phyloP scores from a whole-genome alignment of 1,284 basidiomycete species.

The Caloboletus inedulis region DNA sequence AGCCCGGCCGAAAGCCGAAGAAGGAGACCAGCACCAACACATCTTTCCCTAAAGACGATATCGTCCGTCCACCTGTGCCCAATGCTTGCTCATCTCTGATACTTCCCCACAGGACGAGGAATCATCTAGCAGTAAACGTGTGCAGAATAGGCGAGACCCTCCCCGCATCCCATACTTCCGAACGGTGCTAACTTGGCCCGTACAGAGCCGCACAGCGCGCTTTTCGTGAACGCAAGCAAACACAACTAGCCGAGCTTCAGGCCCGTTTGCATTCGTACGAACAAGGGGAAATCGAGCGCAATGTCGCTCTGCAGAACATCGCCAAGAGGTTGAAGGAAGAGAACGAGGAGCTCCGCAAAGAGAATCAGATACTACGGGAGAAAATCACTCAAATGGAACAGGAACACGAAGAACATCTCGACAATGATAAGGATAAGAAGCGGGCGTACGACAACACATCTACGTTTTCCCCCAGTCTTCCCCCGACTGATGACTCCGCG shows the following conservation, averaged over 20 bases:
- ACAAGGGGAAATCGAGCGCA: slow-evolving; percentile 87
- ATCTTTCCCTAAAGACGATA: slow-evolving; percentile 40
- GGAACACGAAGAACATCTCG: slow-evolving; percentile 35
- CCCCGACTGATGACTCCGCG: slow-evolving; percentile 14
- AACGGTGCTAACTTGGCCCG: slow-evolving; percentile 9
- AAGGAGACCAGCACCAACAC: slow-evolving; percentile 47
- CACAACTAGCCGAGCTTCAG: slow-evolving; percentile 87
- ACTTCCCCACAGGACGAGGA: slow-evolving; percentile 41
- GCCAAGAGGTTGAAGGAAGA: slow-evolving; percentile 88
- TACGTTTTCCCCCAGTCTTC: slow-evolving; percentile 28
- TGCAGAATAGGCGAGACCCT: slow-evolving; percentile 66
- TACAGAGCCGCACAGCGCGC: slow-evolving; percentile 84
- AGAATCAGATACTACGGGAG: slow-evolving; percentile 61
- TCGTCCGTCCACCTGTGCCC: slow-evolving; percentile 39
- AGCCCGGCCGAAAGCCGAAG: slow-evolving; percentile 87
- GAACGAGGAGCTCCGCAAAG: slow-evolving; percentile 67
- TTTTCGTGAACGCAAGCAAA: slow-evolving; percentile 87
- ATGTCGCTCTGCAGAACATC: slow-evolving; percentile 80
- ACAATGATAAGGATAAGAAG: slow-evolving; percentile 48
- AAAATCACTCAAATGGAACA: slow-evolving; percentile 54
- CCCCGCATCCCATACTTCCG: background rate
- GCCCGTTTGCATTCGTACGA: slow-evolving; percentile 84
- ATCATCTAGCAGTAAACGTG: slow-evolving; percentile 56
- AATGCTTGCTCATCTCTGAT: slow-evolving; percentile 10
- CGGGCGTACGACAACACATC: slow-evolving; percentile 51